A percentile compares a stretch with the other conserved stretches of the same genome.
These are phyloP conservation scores for Dryadomyces sulphureus DNA, from an alignment of 2,329 filamentous ascomycete species.

Conservation along the genomic window DNA sequence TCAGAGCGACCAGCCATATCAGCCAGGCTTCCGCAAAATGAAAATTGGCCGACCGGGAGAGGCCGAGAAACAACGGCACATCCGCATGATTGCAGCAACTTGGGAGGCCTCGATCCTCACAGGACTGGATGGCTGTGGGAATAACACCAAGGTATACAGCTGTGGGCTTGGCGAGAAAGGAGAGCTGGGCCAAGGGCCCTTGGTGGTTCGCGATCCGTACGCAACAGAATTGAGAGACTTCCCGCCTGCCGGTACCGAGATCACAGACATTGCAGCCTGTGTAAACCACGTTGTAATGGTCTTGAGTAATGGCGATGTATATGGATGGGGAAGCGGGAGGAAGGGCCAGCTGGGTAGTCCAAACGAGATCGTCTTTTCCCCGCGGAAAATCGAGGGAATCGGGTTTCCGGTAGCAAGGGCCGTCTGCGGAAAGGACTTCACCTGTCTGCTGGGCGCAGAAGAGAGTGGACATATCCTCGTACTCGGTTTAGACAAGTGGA, in stretches of 20 bases:
- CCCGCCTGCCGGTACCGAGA: constrained; percentile 40
- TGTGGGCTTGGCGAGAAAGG: constrained; percentile 56
- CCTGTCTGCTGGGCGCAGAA: constrained; percentile 48
- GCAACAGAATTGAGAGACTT: constrained; percentile 43
- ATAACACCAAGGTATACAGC: constrained; percentile 37
- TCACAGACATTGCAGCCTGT: constrained; percentile 54
- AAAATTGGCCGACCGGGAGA: constrained; percentile 21
- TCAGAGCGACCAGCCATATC: constrained; percentile 8
- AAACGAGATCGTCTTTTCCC: constrained; percentile 36
- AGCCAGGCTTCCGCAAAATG: constrained; percentile 20
- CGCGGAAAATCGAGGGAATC: constrained; percentile 43
- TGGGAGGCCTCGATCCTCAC: constrained; percentile 64
- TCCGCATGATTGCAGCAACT: constrained; percentile 48
- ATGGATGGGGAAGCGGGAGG: constrained; percentile 77
- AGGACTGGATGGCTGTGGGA: constrained; percentile 25
- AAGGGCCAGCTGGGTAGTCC: constrained; percentile 68
- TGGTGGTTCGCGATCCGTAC: constrained; percentile 31
- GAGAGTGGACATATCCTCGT: constrained; percentile 46
- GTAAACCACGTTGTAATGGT: constrained; percentile 68
- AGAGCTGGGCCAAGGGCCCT: constrained; percentile 51
- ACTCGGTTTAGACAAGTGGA: constrained; percentile 64
- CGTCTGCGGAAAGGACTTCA: constrained; percentile 76
- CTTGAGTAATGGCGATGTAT: constrained; percentile 59
- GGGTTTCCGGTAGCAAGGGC: constrained; percentile 50
- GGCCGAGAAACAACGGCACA: constrained; percentile 12